Conservation (phyloP, 2,329 filamentous ascomycete genomes). For the Drechslerella dactyloides region DNA sequence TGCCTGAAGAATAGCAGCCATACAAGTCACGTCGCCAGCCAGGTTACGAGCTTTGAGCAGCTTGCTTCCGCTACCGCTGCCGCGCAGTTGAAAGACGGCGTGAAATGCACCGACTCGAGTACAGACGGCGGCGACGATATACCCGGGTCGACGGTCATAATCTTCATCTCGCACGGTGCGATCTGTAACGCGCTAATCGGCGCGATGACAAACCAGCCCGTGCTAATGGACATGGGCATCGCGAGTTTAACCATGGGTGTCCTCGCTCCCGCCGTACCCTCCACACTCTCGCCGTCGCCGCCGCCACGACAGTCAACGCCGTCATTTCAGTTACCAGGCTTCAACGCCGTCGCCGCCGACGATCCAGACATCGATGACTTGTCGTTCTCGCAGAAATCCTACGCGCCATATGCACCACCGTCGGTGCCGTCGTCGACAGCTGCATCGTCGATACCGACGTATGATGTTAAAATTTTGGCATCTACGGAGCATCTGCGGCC, state of each 20-base stretch:
- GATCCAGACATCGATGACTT: constrained; percentile 23
- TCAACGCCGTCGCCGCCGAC: background rate
- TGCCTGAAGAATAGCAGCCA: constrained; percentile 54
- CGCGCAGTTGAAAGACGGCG: constrained; percentile 54
- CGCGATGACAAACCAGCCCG: constrained; percentile 86
- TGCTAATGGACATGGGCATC: constrained; percentile 86
- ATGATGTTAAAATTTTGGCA: constrained; percentile 76
- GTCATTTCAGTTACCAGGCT: constrained; percentile 3
- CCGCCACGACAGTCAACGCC: constrained; percentile 1
- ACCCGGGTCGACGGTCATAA: constrained; percentile 67
- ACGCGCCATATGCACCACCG: constrained; percentile 59
- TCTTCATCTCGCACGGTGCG: constrained; percentile 91
- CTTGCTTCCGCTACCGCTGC: constrained; percentile 55
- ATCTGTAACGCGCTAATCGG: constrained; percentile 95
- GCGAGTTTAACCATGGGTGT: constrained; percentile 90
- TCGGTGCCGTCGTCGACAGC: constrained; percentile 55
- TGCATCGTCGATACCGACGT: constrained; percentile 58
- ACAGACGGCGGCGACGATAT: constrained; percentile 66
- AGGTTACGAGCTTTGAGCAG: constrained; percentile 61
- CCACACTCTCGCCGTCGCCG: constrained; percentile 4
- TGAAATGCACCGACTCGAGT: no score
- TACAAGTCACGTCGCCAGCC: constrained; percentile 64
- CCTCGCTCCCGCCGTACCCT: constrained; percentile 59
- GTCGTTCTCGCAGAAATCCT: constrained; percentile 26
- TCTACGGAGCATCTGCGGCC: constrained; percentile 74